These are phyloP conservation scores for Hyphopichia fennica DNA, from an alignment of 1,139 yeast genomes.

Conservation along the genomic window DNA sequence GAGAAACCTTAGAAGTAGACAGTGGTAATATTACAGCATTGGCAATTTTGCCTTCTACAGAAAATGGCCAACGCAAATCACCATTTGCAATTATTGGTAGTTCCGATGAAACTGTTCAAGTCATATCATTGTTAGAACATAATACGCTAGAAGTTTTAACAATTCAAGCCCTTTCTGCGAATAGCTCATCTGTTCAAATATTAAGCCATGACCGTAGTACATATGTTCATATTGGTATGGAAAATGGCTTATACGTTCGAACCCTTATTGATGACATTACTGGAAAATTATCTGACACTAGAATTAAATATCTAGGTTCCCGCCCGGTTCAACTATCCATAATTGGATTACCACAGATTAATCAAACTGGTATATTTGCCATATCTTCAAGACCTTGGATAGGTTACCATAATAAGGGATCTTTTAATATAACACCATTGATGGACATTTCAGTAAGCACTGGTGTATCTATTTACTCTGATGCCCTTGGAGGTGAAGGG, in stretches of 20 bases:
- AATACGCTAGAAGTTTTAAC: conserved; percentile 62
- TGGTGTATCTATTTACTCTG: conserved; percentile 59
- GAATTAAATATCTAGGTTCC: conserved; percentile 75
- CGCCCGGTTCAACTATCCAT: conserved; percentile 55
- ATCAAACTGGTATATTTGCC: conserved; percentile 33
- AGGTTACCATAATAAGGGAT: conserved; percentile 20
- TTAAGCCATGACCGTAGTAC: conserved; percentile 13
- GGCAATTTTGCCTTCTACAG: conserved; percentile 43
- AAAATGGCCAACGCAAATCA: conserved; percentile 48
- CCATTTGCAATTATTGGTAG: conserved; percentile 70
- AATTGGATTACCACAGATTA: conserved; percentile 20
- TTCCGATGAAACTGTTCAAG: conserved; percentile 68
- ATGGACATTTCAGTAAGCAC: conserved; percentile 25
- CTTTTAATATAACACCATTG: conserved; percentile 45
- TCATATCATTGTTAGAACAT: conserved; percentile 65
- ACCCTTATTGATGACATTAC: conserved; percentile 56
- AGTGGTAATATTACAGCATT: conserved; percentile 51
- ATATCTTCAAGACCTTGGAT: conserved; percentile 47
- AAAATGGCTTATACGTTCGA: conserved; percentile 75
- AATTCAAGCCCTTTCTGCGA: conserved; percentile 67
- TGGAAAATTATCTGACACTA: conserved; percentile 67
- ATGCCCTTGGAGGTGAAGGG: conserved; percentile 61
- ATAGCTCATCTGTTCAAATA: conserved; percentile 52
- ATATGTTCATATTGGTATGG: conserved; percentile 72
- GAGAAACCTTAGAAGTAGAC: conserved; percentile 54